Evolutionary conservation across 768 basidiomycete species (phyloP), one percentile per base, ranked within the genome.

Genomic region (Boletus rex-veris): DNA sequence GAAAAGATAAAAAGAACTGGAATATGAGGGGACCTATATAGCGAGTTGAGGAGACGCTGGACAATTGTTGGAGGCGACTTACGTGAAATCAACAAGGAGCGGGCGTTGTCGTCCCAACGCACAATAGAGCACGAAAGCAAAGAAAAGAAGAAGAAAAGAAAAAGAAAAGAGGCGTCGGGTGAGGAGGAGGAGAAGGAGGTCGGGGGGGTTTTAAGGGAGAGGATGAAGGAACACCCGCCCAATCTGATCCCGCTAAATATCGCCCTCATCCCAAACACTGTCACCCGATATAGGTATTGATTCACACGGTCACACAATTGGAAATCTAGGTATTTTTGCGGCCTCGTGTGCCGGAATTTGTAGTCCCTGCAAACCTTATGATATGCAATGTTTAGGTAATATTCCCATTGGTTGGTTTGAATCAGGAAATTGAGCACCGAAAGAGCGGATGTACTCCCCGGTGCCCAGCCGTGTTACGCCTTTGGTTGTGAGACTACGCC

Each of bases 161-260:
- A 57, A 58, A 49, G 51, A 65, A 69, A 69, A 59, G 63, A 75
- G 61, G 64, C 71, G 75, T 73, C 73, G 72, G 73, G 65, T 58
- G 68, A 65, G 70, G 66, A 70, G 71, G 71, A 64, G 65, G 66
- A 61, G 69, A 31, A 50, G 53, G 55, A 26, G 62, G 62, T 61
- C 59, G 62, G 62, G 47, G 56, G 49, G 47, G 58, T 40, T 56
- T 54, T 10, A 45, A 56, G 50, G 11, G 58, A 64, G 66, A 61
- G 70, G 64, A 60, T 65, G 61, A 60, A 68, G 71, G 67, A 24
- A 24, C 21, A 57, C 60, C 60, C 55, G 57, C 44, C 45, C 16
- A 14, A 58, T 64, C 60, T 61, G 71, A 64, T 62, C 56, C 68
- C 63, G 64, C 48, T 73, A 72, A 69, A 71, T 71, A 71, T 65